A percentile compares a stretch with the other conserved stretches of the same genome.
Evolutionary conservation across 2,329 filamentous ascomycete genomes (phyloP).

Genomic region (Arthrinium puccinioides): DNA sequence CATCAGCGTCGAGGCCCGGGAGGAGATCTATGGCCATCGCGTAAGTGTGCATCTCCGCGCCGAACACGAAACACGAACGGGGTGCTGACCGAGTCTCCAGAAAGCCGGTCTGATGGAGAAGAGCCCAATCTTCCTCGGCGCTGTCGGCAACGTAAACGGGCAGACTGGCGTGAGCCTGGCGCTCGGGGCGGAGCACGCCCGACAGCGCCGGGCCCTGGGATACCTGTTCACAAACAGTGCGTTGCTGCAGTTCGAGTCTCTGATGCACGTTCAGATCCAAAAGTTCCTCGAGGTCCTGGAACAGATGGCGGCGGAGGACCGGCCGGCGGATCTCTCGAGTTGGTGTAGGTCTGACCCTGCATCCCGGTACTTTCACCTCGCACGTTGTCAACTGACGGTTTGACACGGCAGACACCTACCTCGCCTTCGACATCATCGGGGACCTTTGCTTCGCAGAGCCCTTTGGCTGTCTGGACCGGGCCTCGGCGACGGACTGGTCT

Average conservation of each 20-base stretch:
- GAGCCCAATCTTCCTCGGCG: conserved; percentile 16
- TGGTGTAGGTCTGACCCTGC: conserved; percentile 12
- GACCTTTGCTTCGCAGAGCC: conserved; percentile 16
- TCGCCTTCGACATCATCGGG: conserved; percentile 17
- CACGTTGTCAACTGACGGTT: background rate
- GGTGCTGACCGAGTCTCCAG: conserved; percentile 2
- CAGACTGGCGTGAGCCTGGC: conserved; percentile 12
- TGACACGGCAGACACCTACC: conserved; percentile 10
- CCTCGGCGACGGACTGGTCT: conserved; percentile 13
- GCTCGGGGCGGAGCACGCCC: conserved; percentile 12
- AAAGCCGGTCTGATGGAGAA: conserved; percentile 17
- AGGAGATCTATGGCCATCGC: conserved; percentile 20
- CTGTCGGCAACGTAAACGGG: conserved; percentile 10
- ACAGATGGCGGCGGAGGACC: conserved; percentile 3
- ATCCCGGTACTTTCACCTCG: fast-evolving
- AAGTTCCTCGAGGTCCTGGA: conserved; percentile 13
- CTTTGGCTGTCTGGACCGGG: conserved; percentile 17
- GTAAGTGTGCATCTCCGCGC: conserved; percentile 9
- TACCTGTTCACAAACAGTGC: conserved; percentile 19
- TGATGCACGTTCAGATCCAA: conserved; percentile 14
- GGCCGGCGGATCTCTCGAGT: conserved; percentile 13
- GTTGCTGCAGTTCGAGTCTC: conserved; percentile 13
- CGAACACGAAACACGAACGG: too few relatives aligned
- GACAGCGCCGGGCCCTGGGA: conserved; percentile 17
- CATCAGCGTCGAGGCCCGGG: conserved; percentile 15